These are phyloP conservation scores for Eucalyptus coolabah DNA, from an alignment of 345 rosid species.

Conservation along the genomic window DNA sequence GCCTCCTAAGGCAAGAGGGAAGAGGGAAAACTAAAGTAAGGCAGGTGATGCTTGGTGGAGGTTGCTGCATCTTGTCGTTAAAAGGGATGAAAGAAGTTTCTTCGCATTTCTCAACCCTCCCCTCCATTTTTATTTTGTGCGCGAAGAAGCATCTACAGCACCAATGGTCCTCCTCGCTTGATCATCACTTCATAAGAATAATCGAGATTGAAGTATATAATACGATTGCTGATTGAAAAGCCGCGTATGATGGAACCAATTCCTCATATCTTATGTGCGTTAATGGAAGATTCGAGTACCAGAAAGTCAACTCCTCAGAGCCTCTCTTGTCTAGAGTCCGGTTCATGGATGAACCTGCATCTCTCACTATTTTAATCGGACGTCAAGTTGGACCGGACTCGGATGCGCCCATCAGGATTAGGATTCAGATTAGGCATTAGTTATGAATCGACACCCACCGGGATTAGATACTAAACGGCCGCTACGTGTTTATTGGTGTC, in stretches of 20 bases:
- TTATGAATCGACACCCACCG: not conserved
- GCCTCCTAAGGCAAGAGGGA: not conserved
- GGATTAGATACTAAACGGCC: not conserved
- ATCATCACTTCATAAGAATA: not conserved
- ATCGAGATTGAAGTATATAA: not conserved
- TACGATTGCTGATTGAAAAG: not conserved
- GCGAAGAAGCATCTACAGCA: not conserved
- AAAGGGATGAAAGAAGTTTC: not conserved
- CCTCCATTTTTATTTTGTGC: not conserved
- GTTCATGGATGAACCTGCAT: not conserved
- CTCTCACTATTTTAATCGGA: not conserved
- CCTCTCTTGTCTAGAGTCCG: not conserved
- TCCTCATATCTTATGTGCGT: not conserved
- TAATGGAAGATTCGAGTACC: not conserved
- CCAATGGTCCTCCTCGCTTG: not conserved
- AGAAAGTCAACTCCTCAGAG: not conserved
- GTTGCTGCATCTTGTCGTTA: not conserved
- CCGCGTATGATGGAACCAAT: not conserved
- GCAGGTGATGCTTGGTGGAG: not conserved
- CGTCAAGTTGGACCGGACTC: not conserved
- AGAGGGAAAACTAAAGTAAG: not conserved
- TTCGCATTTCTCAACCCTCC: not conserved
- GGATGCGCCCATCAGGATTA: not conserved
- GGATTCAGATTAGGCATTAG: not conserved
- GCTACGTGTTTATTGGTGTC: not conserved